phyloP scores from a whole-genome alignment of 2,329 filamentous ascomycete species.

The Periglandula ipomoeae region DNA sequence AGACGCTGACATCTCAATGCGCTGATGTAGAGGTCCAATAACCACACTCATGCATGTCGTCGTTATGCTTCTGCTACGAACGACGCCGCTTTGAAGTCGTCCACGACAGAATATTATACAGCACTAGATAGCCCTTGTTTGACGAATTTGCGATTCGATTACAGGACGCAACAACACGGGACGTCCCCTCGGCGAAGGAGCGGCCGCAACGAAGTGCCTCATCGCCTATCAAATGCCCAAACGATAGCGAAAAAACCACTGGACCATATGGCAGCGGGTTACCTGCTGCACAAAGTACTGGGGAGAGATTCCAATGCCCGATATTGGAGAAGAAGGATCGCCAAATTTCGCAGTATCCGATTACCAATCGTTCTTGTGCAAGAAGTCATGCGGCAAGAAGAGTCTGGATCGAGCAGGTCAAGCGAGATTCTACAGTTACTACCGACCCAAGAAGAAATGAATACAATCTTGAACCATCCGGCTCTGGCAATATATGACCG shows the following conservation, averaged over 20 bases:
- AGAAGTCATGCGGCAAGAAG: constrained; percentile 18
- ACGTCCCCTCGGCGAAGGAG: neutral
- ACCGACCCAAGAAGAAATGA: constrained; percentile 16
- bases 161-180: neutral
- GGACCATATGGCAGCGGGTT: constrained; percentile 15
- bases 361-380: constrained; percentile 24
- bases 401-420: constrained; percentile 8
- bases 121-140: neutral
- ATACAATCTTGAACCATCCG: constrained; percentile 12
- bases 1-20: neutral
- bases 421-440: constrained; percentile 16
- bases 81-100: neutral
- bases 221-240: neutral
- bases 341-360: constrained; percentile 17
- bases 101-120: neutral
- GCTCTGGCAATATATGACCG: constrained; percentile 13
- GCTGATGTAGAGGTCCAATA: neutral
- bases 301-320: constrained; percentile 3
- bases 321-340: constrained; percentile 13
- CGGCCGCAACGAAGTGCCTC: neutral
- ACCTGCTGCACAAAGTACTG: constrained; percentile 15
- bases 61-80: neutral
- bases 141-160: neutral
- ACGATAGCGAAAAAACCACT: constrained; percentile 11
- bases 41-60: neutral